These are phyloP conservation scores for Sporothrix euskadiensis DNA, from an alignment of 2,329 filamentous ascomycete species.

Conservation along the genomic window DNA sequence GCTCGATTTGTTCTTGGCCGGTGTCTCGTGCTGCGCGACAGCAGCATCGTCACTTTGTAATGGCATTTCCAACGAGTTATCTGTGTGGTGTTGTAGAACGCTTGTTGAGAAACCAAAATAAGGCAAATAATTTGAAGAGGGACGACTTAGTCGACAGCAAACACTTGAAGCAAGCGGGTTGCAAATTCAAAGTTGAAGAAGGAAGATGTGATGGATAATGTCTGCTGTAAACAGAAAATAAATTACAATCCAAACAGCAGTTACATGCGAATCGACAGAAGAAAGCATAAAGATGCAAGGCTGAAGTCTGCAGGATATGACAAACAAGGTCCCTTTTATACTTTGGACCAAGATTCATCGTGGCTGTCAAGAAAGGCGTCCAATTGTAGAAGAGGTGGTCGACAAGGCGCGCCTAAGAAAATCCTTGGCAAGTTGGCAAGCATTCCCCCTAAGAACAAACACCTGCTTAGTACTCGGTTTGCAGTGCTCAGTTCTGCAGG, in stretches of 20 bases:
- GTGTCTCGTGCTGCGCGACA: background rate
- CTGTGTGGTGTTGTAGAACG: background rate
- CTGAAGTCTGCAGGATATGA: background rate
- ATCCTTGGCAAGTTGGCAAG: background rate
- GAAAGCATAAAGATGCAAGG: background rate
- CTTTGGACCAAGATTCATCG: background rate
- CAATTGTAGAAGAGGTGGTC: background rate
- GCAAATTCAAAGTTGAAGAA: background rate
- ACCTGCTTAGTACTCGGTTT: background rate
- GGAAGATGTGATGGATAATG: background rate
- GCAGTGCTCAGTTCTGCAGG: background rate
- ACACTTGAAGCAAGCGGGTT: background rate
- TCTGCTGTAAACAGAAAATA: background rate
- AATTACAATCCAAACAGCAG: background rate
- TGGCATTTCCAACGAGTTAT: background rate
- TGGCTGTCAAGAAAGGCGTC: background rate
- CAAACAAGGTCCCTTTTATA: background rate
- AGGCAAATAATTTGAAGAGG: too few species aligned
- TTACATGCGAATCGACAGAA: background rate
- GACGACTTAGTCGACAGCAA: too few species aligned
- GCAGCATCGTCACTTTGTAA: background rate
- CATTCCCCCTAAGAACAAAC: background rate
- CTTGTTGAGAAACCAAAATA: background rate
- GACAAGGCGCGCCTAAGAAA: conserved; percentile 4
- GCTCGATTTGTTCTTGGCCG: background rate